phyloP scores from a whole-genome alignment of 2,329 filamentous ascomycete species.

The Helotiales sp. region DNA sequence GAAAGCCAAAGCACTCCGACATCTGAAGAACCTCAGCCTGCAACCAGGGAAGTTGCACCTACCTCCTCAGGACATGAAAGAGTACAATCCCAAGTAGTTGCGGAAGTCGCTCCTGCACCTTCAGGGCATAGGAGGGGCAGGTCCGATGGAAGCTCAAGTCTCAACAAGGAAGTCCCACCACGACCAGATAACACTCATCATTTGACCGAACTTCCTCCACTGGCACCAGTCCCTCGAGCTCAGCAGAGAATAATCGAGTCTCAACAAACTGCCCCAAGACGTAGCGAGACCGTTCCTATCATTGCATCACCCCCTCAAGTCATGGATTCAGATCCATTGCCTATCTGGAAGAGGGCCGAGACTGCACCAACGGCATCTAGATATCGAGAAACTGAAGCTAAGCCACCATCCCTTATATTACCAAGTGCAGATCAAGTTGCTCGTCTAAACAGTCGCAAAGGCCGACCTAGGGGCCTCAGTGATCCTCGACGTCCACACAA shows the following conservation, averaged over 20 bases:
- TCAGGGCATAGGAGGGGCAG: not conserved
- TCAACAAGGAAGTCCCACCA: constrained; percentile 28
- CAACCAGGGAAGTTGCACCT: not conserved
- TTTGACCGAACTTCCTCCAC: constrained; percentile 29
- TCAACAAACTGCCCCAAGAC: constrained; percentile 23
- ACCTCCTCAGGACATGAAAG: constrained; percentile 22
- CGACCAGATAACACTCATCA: constrained; percentile 34
- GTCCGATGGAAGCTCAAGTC: not conserved
- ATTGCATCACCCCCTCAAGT: constrained; percentile 10
- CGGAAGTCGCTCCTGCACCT: constrained; percentile 3
- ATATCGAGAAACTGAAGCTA: not conserved
- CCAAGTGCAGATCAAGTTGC: constrained; percentile 41
- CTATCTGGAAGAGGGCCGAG: constrained; percentile 31
- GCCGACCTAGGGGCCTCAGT: constrained; percentile 36
- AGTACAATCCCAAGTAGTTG: constrained; percentile 7
- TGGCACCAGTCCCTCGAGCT: constrained; percentile 21
- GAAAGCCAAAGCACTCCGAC: not conserved
- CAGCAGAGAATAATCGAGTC: constrained; percentile 25
- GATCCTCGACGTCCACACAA: constrained; percentile 37
- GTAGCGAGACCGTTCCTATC: constrained; percentile 34
- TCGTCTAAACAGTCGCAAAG: constrained; percentile 41
- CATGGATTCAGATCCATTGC: constrained; percentile 20
- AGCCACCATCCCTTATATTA: constrained; percentile 13
- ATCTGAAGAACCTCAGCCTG: not conserved
- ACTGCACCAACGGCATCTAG: constrained; percentile 31